A percentile compares a stretch with the other conserved stretches of the same genome.
These are phyloP conservation scores for Priceomyces fermenticarens DNA, from an alignment of 805 yeast genomes.

Conservation along the genomic window DNA sequence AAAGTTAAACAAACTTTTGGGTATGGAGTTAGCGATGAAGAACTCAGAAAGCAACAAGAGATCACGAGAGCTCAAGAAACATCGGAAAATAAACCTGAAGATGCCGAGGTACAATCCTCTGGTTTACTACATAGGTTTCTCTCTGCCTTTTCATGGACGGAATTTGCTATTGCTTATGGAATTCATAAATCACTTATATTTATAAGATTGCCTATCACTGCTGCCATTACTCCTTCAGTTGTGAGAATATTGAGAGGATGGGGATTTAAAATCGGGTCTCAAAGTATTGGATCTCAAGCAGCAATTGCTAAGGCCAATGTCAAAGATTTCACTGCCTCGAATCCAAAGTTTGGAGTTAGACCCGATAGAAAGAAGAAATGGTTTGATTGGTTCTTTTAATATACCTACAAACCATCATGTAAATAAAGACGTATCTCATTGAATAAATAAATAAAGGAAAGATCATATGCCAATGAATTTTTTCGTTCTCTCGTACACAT, in stretches of 20 bases:
- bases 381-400: conserved; percentile 57
- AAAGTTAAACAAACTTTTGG: conserved; percentile 62
- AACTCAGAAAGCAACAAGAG: conserved; percentile 34
- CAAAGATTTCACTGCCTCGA: conserved; percentile 40
- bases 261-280: conserved; percentile 77
- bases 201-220: conserved; percentile 83
- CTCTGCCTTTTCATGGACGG: conserved; percentile 61
- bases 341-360: conserved; percentile 51
- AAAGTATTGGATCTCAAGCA: conserved; percentile 42
- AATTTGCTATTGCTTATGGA: conserved; percentile 87
- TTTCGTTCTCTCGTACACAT: conserved; percentile 88
- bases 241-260: conserved; percentile 62
- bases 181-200: conserved; percentile 84
- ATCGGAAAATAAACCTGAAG: conserved; percentile 15
- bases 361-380: conserved; percentile 53
- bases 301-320: conserved; percentile 27
- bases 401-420: not conserved
- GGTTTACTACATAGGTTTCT: conserved; percentile 12
- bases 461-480: conserved; percentile 56
- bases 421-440: not conserved
- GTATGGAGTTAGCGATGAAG: conserved; percentile 47
- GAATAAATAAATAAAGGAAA: conserved; percentile 5
- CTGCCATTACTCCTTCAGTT: conserved; percentile 83
- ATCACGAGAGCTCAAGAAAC: conserved; percentile 28
- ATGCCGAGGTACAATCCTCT: conserved; percentile 13